phyloP scores from a whole-genome alignment of 2,329 filamentous ascomycete genomes.

The Cephalotrichum gorgonifer region DNA sequence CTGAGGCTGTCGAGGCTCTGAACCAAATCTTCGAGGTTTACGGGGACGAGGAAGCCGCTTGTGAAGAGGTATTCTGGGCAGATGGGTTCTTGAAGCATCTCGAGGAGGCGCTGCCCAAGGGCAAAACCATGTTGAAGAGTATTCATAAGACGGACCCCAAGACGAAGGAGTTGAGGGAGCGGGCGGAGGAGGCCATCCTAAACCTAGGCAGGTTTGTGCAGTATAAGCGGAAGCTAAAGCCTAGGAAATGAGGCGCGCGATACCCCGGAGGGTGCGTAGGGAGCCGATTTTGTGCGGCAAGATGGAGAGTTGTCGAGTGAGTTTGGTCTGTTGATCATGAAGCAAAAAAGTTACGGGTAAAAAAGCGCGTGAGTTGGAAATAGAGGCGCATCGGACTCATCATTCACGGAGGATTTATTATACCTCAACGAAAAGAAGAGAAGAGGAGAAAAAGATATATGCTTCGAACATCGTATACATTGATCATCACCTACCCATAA shows the following conservation, averaged over 20 bases:
- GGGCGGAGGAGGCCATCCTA: conserved; percentile 49
- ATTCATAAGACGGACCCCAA: conserved; percentile 45
- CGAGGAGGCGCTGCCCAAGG: conserved; percentile 41
- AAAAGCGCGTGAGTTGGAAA: background rate
- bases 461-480: too few species aligned
- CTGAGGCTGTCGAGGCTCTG: conserved; percentile 52
- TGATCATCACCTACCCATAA: background rate
- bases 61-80: conserved; percentile 56
- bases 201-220: conserved; percentile 52
- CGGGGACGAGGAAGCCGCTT: conserved; percentile 46
- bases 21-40: conserved; percentile 61
- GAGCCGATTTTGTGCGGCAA: background rate
- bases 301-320: background rate
- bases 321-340: background rate
- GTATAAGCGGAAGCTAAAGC: conserved; percentile 52
- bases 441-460: too few species aligned
- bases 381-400: background rate
- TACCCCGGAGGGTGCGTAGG: background rate
- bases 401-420: background rate
- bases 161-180: conserved; percentile 42
- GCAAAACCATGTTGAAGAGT: conserved; percentile 44
- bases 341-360: background rate
- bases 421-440: too few species aligned
- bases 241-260: conserved; percentile 10
- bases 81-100: conserved; percentile 49